Conservation (phyloP, 2,329 filamentous ascomycete genomes). For the Trichophyton mentagrophytes region DNA sequence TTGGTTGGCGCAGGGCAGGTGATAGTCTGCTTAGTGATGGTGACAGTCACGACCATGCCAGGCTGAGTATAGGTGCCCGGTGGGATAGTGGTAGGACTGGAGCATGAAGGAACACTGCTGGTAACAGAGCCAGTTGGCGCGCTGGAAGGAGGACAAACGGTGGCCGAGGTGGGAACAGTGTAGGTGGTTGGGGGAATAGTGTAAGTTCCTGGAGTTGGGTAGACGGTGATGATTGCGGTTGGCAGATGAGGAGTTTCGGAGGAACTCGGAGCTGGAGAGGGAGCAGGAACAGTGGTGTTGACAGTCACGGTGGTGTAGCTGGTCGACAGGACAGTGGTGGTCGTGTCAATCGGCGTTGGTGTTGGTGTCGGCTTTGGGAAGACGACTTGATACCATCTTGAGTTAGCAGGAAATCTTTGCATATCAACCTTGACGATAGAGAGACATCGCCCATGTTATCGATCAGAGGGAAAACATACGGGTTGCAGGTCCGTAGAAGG, state of each 20-base stretch:
- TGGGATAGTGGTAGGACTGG: constrained; percentile 51
- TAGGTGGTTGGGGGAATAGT: constrained; percentile 62
- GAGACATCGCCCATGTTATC: not conserved
- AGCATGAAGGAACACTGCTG: constrained; percentile 51
- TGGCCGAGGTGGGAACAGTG: constrained; percentile 53
- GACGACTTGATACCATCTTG: not conserved
- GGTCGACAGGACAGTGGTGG: constrained; percentile 28
- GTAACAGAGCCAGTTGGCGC: constrained; percentile 46
- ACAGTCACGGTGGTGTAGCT: constrained; percentile 28
- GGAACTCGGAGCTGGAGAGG: not conserved
- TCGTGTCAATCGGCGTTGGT: constrained; percentile 4
- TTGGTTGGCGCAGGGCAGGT: constrained; percentile 54
- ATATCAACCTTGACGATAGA: constrained; percentile 20
- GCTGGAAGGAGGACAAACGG: constrained; percentile 51
- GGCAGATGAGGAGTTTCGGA: constrained; percentile 26
- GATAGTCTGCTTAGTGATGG: constrained; percentile 54
- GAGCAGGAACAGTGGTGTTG: constrained; percentile 20
- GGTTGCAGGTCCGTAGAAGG: constrained; percentile 53
- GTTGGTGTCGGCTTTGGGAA: not conserved
- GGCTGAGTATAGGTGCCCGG: constrained; percentile 64
- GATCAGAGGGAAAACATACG: constrained; percentile 32
- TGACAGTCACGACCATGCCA: constrained; percentile 54
- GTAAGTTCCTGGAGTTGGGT: constrained; percentile 57
- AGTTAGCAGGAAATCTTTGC: not conserved
- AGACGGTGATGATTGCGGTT: constrained; percentile 39